Evolutionary conservation across 306 rosid species (phyloP).

Genomic region (Quercus bicolor): DNA sequence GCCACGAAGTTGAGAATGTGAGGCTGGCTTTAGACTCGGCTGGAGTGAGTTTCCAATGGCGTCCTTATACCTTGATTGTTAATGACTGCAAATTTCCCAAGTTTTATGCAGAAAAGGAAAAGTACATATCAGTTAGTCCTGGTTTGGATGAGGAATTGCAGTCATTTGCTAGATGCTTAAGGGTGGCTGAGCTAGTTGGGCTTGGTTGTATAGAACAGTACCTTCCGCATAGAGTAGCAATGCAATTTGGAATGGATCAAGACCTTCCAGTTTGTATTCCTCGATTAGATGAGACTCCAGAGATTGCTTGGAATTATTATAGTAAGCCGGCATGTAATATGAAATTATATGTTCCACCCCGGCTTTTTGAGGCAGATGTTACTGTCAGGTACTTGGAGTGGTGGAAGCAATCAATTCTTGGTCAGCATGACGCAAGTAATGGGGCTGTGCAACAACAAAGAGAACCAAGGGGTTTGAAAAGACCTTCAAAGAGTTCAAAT

Average conservation of each 20-base stretch:
- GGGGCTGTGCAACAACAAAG: neutral
- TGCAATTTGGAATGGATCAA: constrained; percentile 66
- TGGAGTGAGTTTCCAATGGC: constrained; percentile 33
- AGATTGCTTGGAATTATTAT: constrained; percentile 32
- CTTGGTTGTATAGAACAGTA: constrained; percentile 31
- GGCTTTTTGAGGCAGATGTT: constrained; percentile 26
- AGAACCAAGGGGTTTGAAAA: too few species aligned
- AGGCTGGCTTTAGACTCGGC: constrained; percentile 6
- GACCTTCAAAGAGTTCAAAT: too few species aligned
- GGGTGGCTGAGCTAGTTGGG: constrained; percentile 40
- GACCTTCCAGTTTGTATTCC: constrained; percentile 33
- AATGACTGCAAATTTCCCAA: constrained; percentile 13
- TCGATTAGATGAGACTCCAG: neutral
- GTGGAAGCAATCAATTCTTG: neutral
- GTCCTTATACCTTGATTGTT: constrained; percentile 27
- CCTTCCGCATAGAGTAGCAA: constrained; percentile 48
- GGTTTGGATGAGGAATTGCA: neutral
- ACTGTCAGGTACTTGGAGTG: too few species aligned
- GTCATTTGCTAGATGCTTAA: constrained; percentile 30
- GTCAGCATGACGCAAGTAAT: neutral
- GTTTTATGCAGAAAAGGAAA: constrained; percentile 28
- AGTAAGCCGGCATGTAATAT: constrained; percentile 2
- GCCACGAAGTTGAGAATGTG: neutral
- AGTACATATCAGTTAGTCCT: neutral
- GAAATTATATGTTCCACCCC: constrained; percentile 30